A percentile compares a stretch with the other conserved stretches of the same genome.
Conservation (phyloP, 176 grass and related monocot species). For the Musa itinerans region DNA sequence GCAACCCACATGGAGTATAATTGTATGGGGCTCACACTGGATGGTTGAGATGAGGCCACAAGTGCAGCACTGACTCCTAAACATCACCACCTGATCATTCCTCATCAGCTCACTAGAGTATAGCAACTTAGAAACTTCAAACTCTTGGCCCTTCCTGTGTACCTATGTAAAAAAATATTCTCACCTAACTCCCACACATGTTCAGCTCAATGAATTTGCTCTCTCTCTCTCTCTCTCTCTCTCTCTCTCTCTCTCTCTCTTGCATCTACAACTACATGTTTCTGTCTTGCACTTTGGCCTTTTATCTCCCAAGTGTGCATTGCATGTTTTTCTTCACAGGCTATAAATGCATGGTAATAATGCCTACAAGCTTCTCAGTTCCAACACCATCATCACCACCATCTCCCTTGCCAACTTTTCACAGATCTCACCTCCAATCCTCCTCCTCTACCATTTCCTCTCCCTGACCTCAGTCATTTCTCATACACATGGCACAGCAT, state of each 20-base stretch:
- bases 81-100: conserved; percentile 7
- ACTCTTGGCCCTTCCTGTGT: not conserved
- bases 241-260: not conserved
- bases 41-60: not conserved
- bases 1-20: conserved; percentile 11
- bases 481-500: not conserved
- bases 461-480: not conserved
- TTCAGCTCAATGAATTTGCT: not conserved
- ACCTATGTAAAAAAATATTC: not conserved
- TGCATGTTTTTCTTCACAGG: not conserved
- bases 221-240: too few relatives aligned
- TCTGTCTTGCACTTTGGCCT: not conserved
- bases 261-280: not conserved
- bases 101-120: not conserved
- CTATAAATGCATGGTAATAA: conserved; percentile 15
- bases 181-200: not conserved
- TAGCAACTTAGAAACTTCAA: conserved; percentile 1
- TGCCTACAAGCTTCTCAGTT: conserved; percentile 8
- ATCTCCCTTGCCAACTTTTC: not conserved
- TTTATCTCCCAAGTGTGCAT: not conserved
- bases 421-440: not conserved
- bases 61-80: conserved; percentile 3
- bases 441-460: not conserved
- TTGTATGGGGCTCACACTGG: conserved; percentile 3
- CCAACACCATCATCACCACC: not conserved